Evolutionary conservation across 441 rosid species (phyloP).

Genomic region (Populus hybrid): DNA sequence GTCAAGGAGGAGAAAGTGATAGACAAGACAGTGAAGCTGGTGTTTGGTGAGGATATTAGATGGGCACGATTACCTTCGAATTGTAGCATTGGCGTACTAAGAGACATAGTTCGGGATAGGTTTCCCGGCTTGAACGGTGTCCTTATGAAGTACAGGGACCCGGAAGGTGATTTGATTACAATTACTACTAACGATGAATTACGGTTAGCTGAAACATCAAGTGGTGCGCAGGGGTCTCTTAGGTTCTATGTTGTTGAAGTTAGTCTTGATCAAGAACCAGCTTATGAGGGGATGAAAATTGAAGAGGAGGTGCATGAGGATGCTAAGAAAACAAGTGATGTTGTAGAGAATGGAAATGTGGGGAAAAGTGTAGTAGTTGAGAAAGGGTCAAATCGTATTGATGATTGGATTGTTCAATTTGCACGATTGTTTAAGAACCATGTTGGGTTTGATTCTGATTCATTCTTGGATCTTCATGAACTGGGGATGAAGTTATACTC

Average conservation of each 20-base stretch:
- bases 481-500: constrained; percentile 91
- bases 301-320: constrained; percentile 29
- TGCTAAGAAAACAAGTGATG: constrained; percentile 29
- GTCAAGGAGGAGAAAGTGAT: constrained; percentile 45
- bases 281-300: constrained; percentile 45
- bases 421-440: constrained; percentile 86
- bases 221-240: constrained; percentile 58
- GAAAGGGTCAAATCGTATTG: constrained; percentile 45
- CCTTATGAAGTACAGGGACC: constrained; percentile 76
- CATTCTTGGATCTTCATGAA: constrained; percentile 88
- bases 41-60: constrained; percentile 90
- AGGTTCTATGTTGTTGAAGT: constrained; percentile 75
- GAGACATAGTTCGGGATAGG: constrained; percentile 75
- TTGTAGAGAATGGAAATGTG: constrained; percentile 44
- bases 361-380: constrained; percentile 36
- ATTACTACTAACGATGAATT: constrained; percentile 84
- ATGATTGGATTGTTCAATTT: constrained; percentile 87
- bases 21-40: constrained; percentile 74
- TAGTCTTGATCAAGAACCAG: constrained; percentile 70
- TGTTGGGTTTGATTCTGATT: constrained; percentile 93
- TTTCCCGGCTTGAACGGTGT: constrained; percentile 67
- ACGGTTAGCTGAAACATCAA: constrained; percentile 59
- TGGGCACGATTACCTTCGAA: constrained; percentile 75
- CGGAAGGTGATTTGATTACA: constrained; percentile 91
- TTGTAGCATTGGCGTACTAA: constrained; percentile 55